These are phyloP conservation scores for Inga laurina DNA, from an alignment of 306 rosid genomes.

Conservation along the genomic window DNA sequence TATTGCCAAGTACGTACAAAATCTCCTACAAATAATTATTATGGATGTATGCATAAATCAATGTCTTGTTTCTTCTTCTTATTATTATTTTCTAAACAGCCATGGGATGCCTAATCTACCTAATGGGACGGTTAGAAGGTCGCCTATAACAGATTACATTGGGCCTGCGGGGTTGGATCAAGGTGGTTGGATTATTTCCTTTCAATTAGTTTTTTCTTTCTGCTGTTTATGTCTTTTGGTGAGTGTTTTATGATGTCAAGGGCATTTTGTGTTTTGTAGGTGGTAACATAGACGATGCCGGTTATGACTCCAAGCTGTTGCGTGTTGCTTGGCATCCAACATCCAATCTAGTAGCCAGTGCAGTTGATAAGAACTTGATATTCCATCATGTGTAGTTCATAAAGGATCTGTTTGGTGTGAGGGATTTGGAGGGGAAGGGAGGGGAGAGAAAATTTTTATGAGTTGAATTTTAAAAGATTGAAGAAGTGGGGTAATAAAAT, in stretches of 20 bases:
- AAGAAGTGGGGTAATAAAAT: too few species aligned
- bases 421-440: too few species aligned
- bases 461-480: too few species aligned
- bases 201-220: too few species aligned
- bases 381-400: conserved; percentile 50
- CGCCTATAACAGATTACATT: conserved; percentile 55
- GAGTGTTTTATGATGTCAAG: neutral
- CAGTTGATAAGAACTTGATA: conserved; percentile 52
- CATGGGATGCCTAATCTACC: conserved; percentile 42
- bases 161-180: conserved; percentile 47
- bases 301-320: neutral
- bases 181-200: too few species aligned
- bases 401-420: too few species aligned
- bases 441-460: too few species aligned
- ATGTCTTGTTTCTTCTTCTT: neutral
- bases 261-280: too few species aligned
- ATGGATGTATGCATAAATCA: neutral
- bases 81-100: neutral
- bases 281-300: conserved; percentile 36
- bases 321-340: neutral
- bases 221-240: neutral
- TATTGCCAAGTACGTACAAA: neutral
- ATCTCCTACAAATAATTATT: too few species aligned
- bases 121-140: conserved; percentile 53
- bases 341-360: neutral